Conservation (phyloP, 1,284 basidiomycete genomes). For the Ceratobasidium papillatum region DNA sequence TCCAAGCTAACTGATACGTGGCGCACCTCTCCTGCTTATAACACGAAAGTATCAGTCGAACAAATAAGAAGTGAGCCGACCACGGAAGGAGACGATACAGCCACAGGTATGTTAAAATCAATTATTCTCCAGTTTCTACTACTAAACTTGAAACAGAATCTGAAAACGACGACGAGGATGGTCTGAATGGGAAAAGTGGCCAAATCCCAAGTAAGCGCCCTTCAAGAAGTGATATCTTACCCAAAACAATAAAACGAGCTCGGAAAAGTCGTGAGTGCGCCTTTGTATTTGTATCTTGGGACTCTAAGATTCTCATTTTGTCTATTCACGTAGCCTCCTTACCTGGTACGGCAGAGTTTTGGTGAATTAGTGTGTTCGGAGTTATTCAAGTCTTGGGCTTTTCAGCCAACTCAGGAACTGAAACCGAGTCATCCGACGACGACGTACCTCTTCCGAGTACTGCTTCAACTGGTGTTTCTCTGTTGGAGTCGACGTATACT, state of each 20-base stretch:
- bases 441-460: constrained; percentile 26
- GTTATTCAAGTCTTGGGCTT: neutral
- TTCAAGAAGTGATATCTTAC: neutral
- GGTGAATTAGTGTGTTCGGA: neutral
- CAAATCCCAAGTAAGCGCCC: constrained; percentile 28
- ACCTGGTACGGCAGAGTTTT: neutral
- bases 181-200: neutral
- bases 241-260: constrained; percentile 1
- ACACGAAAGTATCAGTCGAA: neutral
- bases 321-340: neutral
- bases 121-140: neutral
- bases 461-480: constrained; percentile 17
- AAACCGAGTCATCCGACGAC: constrained; percentile 41
- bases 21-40: neutral
- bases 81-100: constrained; percentile 6
- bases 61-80: neutral
- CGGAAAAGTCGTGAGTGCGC: constrained; percentile 1
- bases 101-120: constrained; percentile 18
- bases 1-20: constrained; percentile 14
- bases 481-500: neutral
- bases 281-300: neutral
- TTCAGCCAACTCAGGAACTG: constrained; percentile 17
- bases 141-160: constrained; percentile 26
- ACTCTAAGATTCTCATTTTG: neutral
- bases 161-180: constrained; percentile 27